Conservation (phyloP, 2,329 filamentous ascomycete genomes). For the Chaetomium strumarium region DNA sequence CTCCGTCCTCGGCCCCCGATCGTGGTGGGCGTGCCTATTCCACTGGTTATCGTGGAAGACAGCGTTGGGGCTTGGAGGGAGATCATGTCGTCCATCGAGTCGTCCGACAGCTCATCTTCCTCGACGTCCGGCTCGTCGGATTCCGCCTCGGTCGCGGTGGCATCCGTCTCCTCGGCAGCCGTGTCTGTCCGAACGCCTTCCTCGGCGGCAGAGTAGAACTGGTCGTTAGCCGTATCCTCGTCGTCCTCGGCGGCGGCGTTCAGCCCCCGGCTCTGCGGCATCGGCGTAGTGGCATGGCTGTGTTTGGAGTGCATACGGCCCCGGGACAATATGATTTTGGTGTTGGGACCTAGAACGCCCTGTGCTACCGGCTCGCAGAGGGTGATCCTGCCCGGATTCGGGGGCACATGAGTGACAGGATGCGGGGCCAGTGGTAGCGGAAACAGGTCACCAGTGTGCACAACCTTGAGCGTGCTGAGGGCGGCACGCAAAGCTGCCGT, state of each 20-base stretch:
- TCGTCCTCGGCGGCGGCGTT: slow-evolving; percentile 58
- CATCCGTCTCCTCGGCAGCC: slow-evolving; percentile 53
- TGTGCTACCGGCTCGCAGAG: slow-evolving; percentile 95
- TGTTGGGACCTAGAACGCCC: slow-evolving; percentile 68
- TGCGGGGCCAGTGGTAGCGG: slow-evolving; percentile 74
- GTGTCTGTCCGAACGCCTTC: slow-evolving; percentile 58
- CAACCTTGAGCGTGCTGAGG: slow-evolving; percentile 63
- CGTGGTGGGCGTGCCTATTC: slow-evolving; percentile 75
- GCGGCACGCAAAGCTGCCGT: slow-evolving; percentile 66
- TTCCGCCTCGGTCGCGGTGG: slow-evolving; percentile 50
- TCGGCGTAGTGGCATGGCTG: slow-evolving; percentile 40
- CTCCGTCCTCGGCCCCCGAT: slow-evolving; percentile 53
- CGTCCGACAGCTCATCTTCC: slow-evolving; percentile 79
- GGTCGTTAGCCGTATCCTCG: slow-evolving; percentile 81
- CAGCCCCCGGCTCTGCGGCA: slow-evolving; percentile 45
- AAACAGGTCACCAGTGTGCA: slow-evolving; percentile 78
- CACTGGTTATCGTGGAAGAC: slow-evolving; percentile 69
- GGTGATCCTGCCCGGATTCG: slow-evolving; percentile 79
- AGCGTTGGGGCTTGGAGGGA: slow-evolving; percentile 76
- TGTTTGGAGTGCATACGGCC: slow-evolving; percentile 53
- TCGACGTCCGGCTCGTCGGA: slow-evolving; percentile 58
- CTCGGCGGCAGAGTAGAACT: slow-evolving; percentile 89
- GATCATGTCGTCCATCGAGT: slow-evolving; percentile 90
- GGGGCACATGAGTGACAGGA: slow-evolving; percentile 76
- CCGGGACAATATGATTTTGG: slow-evolving; percentile 75